These are phyloP conservation scores for Saccharomycopsis guyanensis DNA, from an alignment of 805 yeast species.

Conservation along the genomic window DNA sequence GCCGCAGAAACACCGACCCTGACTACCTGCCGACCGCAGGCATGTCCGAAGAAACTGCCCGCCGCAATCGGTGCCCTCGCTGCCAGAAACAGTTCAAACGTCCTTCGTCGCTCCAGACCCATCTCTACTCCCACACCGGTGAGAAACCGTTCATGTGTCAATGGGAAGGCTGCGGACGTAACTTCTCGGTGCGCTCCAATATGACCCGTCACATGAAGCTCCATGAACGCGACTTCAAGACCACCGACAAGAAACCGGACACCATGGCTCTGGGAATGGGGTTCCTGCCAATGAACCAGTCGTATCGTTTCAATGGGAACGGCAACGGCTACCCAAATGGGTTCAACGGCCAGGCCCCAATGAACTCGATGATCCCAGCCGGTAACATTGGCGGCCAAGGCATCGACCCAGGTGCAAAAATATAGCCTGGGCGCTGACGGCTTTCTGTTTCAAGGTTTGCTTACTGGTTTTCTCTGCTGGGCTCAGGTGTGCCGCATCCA, in stretches of 20 bases:
- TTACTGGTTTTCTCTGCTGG: too few relatives aligned
- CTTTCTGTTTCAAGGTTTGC: too few relatives aligned
- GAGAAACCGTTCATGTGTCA: conserved; percentile 63
- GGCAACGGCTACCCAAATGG: neutral
- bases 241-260: neutral
- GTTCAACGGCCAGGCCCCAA: neutral
- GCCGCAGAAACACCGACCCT: conserved; percentile 19
- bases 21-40: conserved; percentile 22
- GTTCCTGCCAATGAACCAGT: neutral
- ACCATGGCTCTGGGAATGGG: neutral
- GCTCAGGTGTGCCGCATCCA: too few relatives aligned
- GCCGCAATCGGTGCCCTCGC: conserved; percentile 39
- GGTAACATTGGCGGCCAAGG: neutral
- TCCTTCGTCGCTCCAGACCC: conserved; percentile 77
- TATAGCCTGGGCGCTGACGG: too few relatives aligned
- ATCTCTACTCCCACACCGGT: conserved; percentile 75
- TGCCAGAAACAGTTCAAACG: conserved; percentile 76
- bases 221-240: conserved; percentile 35
- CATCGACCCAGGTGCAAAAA: too few relatives aligned
- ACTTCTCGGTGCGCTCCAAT: conserved; percentile 71
- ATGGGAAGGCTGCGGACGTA: conserved; percentile 59
- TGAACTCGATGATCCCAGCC: neutral
- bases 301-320: neutral
- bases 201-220: conserved; percentile 72
- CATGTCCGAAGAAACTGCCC: conserved; percentile 39